phyloP scores from a whole-genome alignment of 805 yeast genomes.

The Hanseniaspora pseudoguilliermondii region DNA sequence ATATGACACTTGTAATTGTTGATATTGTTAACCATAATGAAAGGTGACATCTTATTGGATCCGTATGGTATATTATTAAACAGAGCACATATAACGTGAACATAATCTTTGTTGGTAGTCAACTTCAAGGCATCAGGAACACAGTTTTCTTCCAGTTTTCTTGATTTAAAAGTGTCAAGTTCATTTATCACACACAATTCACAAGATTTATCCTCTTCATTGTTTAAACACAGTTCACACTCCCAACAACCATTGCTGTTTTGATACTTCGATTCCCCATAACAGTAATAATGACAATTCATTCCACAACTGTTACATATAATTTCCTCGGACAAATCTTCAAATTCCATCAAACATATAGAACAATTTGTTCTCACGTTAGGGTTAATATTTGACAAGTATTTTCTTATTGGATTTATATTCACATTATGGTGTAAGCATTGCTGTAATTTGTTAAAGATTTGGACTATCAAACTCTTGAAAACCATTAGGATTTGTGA shows the following conservation, averaged over 20 bases:
- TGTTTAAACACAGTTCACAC: conserved; percentile 71
- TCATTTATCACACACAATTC: conserved; percentile 50
- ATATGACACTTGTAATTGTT: conserved; percentile 30
- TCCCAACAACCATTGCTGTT: conserved; percentile 40
- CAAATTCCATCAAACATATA: conserved; percentile 34
- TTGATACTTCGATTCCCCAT: conserved; percentile 34
- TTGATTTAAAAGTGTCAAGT: conserved; percentile 34
- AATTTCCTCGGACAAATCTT: conserved; percentile 18
- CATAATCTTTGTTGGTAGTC: conserved; percentile 57
- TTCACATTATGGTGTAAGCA: not conserved
- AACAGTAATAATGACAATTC: conserved; percentile 57
- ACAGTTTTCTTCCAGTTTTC: conserved; percentile 31
- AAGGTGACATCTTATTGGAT: conserved; percentile 35
- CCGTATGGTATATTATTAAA: conserved; percentile 32
- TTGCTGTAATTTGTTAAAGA: not conserved
- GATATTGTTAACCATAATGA: conserved; percentile 15
- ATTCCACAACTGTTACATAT: conserved; percentile 57
- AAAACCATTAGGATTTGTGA: conserved; percentile 3
- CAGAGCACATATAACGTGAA: conserved; percentile 60
- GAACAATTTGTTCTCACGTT: conserved; percentile 34
- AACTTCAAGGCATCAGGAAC: conserved; percentile 57
- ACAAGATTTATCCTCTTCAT: conserved; percentile 50
- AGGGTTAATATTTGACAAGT: not conserved
- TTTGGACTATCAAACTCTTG: not conserved
- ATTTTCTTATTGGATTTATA: conserved; percentile 4